Percentiles rank a stretch among this genome's conserved stretches.
Conservation (phyloP, 78 protist genomes). For the Dictyostelium purpureum region DNA sequence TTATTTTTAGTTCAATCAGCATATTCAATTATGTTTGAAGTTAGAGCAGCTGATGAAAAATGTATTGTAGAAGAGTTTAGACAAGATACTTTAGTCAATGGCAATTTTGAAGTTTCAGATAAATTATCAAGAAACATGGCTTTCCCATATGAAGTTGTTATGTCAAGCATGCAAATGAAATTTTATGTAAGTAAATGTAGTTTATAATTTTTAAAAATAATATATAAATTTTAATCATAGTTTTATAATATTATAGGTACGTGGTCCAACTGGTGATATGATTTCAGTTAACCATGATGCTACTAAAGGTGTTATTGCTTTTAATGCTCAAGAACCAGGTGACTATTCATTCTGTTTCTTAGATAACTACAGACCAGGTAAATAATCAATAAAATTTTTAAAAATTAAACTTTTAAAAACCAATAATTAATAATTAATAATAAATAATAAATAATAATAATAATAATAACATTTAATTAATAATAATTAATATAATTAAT, state of each 20-base stretch:
- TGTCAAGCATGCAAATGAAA: conserved; percentile 52
- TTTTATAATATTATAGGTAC: conserved; percentile 27
- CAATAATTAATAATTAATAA: not conserved
- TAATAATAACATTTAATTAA: not conserved
- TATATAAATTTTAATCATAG: not conserved
- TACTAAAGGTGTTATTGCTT: conserved; percentile 25
- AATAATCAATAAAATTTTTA: not conserved
- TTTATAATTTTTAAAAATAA: not conserved
- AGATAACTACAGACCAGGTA: conserved; percentile 44
- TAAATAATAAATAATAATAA: not conserved
- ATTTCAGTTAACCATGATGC: conserved; percentile 57
- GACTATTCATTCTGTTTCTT: conserved; percentile 62
- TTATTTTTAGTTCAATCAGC: conserved; percentile 18
- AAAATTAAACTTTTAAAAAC: not conserved
- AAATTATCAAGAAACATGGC: conserved; percentile 55
- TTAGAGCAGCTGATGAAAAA: conserved; percentile 64
- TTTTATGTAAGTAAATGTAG: conserved; percentile 51
- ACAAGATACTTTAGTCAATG: conserved; percentile 62
- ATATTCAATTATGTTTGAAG: conserved; percentile 75
- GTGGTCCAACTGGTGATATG: conserved; percentile 43
- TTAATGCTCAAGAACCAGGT: conserved; percentile 68
- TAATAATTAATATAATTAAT: not conserved
- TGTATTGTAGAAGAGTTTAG: conserved; percentile 67
- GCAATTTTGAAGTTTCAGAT: conserved; percentile 60
- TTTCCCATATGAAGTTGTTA: conserved; percentile 52